phyloP scores from a whole-genome alignment of 2,329 filamentous ascomycete species.

The Apiospora koreana region DNA sequence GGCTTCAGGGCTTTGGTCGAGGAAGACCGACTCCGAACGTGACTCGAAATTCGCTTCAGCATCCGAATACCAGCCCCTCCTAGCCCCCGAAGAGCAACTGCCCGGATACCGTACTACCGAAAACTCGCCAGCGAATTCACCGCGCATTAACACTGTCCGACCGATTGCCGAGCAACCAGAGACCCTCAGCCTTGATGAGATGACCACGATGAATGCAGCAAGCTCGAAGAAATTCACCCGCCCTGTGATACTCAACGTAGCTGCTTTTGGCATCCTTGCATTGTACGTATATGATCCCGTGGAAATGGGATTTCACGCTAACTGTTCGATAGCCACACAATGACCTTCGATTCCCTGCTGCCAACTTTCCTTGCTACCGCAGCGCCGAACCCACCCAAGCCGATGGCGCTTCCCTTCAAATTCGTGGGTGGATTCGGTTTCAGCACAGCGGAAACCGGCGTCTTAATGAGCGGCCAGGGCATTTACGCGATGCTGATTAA shows the following conservation, averaged over 20 bases:
- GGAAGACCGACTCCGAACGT: background rate
- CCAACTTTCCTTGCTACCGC: constrained; percentile 85
- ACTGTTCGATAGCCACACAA: constrained; percentile 72
- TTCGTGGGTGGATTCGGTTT: constrained; percentile 87
- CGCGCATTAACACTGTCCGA: constrained; percentile 32
- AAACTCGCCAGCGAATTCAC: constrained; percentile 50
- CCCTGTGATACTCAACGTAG: constrained; percentile 83
- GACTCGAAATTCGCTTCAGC: constrained; percentile 35
- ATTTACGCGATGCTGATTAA: constrained; percentile 87
- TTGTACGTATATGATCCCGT: constrained; percentile 65
- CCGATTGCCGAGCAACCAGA: constrained; percentile 37
- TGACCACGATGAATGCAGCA: background rate
- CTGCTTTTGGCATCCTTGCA: constrained; percentile 88
- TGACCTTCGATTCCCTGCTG: constrained; percentile 92
- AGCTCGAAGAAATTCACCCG: constrained; percentile 64
- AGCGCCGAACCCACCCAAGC: constrained; percentile 49
- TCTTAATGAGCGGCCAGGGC: constrained; percentile 87
- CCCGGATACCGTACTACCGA: constrained; percentile 69
- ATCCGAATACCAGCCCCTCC: constrained; percentile 58
- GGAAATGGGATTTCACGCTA: background rate
- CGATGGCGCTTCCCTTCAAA: constrained; percentile 72
- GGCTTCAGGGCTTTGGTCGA: constrained; percentile 36
- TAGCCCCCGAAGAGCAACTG: constrained; percentile 61
- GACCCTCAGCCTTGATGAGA: constrained; percentile 35
- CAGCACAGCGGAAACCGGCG: constrained; percentile 79